phyloP scores from a whole-genome alignment of 1,284 basidiomycete genomes.

The Stygiomarasmius scandens region DNA sequence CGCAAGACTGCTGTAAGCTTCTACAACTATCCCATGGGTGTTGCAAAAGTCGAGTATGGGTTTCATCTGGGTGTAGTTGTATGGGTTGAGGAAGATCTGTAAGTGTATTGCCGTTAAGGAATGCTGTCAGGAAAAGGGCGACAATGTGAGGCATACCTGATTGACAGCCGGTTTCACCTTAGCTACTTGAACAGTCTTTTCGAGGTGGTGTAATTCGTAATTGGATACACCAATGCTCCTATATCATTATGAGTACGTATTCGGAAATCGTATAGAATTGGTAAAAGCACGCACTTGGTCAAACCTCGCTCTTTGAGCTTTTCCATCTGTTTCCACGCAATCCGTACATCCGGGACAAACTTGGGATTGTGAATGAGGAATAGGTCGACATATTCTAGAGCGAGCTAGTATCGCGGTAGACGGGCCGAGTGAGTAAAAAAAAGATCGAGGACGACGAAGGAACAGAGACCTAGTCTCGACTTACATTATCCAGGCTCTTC shows the following conservation, averaged over 20 bases:
- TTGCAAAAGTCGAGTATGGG: constrained; percentile 49
- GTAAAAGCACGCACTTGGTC: constrained; percentile 34
- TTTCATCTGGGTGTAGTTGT: constrained; percentile 47
- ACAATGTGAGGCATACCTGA: too few relatives aligned
- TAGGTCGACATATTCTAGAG: constrained; percentile 49
- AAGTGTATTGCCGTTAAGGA: too few relatives aligned
- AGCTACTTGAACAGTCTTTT: constrained; percentile 48
- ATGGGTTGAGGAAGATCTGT: constrained; percentile 48
- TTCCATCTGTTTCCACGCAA: constrained; percentile 57
- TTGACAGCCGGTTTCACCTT: constrained; percentile 61
- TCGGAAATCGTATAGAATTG: too few relatives aligned
- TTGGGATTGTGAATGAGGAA: constrained; percentile 53
- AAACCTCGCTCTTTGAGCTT: constrained; percentile 49
- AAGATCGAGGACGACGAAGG: too few relatives aligned
- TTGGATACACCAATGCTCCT: constrained; percentile 67
- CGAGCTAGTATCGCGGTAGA: background rate
- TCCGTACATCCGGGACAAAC: constrained; percentile 43
- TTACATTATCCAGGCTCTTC: constrained; percentile 43
- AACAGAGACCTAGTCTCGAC: background rate
- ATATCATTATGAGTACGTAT: background rate
- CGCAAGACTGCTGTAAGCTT: constrained; percentile 61
- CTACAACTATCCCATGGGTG: constrained; percentile 52
- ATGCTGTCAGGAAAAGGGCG: too few relatives aligned
- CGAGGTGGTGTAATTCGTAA: constrained; percentile 53
- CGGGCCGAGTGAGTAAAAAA: background rate